Conservation (phyloP, 2,329 filamentous ascomycete species). For the Nannizzia gypsea region DNA sequence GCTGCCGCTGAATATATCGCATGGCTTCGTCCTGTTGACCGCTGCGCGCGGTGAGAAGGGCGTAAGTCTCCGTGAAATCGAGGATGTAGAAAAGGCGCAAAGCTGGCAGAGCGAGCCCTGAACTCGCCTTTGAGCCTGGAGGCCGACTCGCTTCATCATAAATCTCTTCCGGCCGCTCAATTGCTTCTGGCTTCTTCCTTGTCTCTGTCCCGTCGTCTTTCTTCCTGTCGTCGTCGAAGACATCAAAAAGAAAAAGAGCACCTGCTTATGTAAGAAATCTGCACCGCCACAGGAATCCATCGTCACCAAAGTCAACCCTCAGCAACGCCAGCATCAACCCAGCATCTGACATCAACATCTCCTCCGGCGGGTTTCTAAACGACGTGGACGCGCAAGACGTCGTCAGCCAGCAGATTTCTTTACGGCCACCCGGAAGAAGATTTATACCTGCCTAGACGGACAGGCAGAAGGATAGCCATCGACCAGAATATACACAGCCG, state of each 20-base stretch:
- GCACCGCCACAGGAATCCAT: background rate
- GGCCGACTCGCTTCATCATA: conserved; percentile 26
- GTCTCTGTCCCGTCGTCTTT: background rate
- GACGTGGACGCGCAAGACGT: background rate
- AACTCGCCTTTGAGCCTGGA: conserved; percentile 21
- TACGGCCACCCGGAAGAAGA: background rate
- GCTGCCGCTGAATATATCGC: background rate
- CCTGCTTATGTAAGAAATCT: background rate
- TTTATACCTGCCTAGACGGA: background rate
- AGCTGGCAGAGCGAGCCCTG: conserved; percentile 28
- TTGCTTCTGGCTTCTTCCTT: background rate
- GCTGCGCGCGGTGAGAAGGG: background rate
- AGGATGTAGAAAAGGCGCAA: conserved; percentile 25
- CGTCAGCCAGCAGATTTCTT: background rate
- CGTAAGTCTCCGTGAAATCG: conserved; percentile 6
- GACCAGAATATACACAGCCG: background rate
- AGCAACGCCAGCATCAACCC: background rate
- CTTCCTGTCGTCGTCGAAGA: background rate
- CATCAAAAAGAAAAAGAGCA: background rate
- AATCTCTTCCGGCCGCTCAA: background rate
- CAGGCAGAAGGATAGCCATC: background rate
- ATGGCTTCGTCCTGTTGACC: background rate
- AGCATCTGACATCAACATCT: background rate
- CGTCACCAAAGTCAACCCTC: background rate
- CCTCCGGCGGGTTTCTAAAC: background rate